Evolutionary conservation across 345 rosid species (phyloP).

Genomic region (Brassica nigra): DNA sequence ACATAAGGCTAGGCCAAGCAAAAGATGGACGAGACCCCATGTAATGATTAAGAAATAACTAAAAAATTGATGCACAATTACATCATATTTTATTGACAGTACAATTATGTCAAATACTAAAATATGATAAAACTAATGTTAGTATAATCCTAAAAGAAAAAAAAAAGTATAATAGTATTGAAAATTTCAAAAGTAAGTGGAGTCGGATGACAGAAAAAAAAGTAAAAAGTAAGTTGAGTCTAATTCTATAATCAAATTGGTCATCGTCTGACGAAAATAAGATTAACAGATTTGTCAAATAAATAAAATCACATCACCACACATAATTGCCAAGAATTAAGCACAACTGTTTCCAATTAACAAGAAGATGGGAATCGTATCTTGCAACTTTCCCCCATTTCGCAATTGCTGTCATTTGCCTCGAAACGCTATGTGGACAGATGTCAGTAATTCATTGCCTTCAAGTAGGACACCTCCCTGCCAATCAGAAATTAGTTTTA

Average conservation of each 20-base stretch:
- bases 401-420: constrained; percentile 3
- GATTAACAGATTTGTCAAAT: neutral
- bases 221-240: neutral
- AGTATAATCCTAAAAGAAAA: too few species aligned
- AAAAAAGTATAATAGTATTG: neutral
- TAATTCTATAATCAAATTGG: neutral
- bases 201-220: neutral
- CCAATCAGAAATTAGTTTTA: constrained; percentile 16
- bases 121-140: too few species aligned
- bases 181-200: neutral
- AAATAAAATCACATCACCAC: neutral
- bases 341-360: neutral
- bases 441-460: neutral
- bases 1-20: neutral
- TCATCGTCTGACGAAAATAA: neutral
- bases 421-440: neutral
- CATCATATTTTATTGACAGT: too few species aligned
- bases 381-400: constrained; percentile 24
- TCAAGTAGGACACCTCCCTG: constrained; percentile 3
- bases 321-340: neutral
- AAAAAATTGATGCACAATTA: too few species aligned
- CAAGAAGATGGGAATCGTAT: constrained; percentile 17
- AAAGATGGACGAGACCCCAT: neutral
- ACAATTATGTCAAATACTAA: too few species aligned
- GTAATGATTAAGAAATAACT: too few species aligned